Evolutionary conservation across 768 basidiomycete species (phyloP).

Genomic region (Hericium alpestre): DNA sequence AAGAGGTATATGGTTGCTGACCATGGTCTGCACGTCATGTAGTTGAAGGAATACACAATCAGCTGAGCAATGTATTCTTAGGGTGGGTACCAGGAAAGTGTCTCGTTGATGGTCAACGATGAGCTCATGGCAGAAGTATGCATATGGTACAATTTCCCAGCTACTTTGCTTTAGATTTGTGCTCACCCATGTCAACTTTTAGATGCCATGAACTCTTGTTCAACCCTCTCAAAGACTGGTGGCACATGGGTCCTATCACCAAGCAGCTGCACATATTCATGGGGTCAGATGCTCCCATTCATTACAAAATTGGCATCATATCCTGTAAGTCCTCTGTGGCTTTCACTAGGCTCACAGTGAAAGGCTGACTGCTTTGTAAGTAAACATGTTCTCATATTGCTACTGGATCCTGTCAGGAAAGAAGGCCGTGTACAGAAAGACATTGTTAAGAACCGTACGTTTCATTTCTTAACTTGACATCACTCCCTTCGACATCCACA

Average conservation of each 20-base stretch:
- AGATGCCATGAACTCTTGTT: slow-evolving; percentile 74
- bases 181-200: slow-evolving; percentile 13
- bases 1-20: not conserved
- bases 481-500: too few relatives aligned
- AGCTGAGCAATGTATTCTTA: slow-evolving; percentile 81
- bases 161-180: not conserved
- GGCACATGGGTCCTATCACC: too few relatives aligned
- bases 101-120: slow-evolving; percentile 80
- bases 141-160: slow-evolving; percentile 40
- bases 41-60: slow-evolving; percentile 57
- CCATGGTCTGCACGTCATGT: not conserved
- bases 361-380: not conserved
- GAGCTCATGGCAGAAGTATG: slow-evolving; percentile 92
- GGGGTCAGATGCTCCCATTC: slow-evolving; percentile 67
- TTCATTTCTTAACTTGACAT: too few relatives aligned
- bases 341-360: not conserved
- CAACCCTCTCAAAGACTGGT: too few relatives aligned
- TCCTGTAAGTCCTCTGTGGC: slow-evolving; percentile 37
- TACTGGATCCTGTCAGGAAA: too few relatives aligned
- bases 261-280: slow-evolving; percentile 60
- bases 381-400: slow-evolving; percentile 39
- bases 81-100: slow-evolving; percentile 85
- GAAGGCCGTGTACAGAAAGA: too few relatives aligned
- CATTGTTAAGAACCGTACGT: too few relatives aligned
- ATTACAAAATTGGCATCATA: slow-evolving; percentile 77